phyloP scores from a whole-genome alignment of 768 basidiomycete species.

The Cyathus striatus region DNA sequence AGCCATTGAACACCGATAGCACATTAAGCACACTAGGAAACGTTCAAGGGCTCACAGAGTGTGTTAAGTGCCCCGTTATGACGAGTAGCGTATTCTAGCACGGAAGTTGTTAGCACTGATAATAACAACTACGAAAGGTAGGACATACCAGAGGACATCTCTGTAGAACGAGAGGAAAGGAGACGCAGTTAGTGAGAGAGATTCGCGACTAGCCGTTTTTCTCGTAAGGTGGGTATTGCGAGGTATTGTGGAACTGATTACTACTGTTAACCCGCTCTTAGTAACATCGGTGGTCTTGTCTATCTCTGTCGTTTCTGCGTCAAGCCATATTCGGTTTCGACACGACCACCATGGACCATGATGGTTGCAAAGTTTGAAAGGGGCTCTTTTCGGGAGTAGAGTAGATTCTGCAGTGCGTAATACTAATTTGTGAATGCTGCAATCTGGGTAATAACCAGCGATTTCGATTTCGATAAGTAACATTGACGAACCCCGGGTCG shows the following conservation, averaged over 20 bases:
- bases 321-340: too few species aligned
- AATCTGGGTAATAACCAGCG: too few species aligned
- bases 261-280: too few species aligned
- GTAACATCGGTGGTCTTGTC: too few species aligned
- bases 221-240: constrained; percentile 29
- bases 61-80: constrained; percentile 88
- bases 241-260: neutral
- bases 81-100: constrained; percentile 66
- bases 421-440: too few species aligned
- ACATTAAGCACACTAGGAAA: constrained; percentile 11
- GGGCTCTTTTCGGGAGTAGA: too few species aligned
- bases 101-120: constrained; percentile 8
- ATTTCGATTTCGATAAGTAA: too few species aligned
- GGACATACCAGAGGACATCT: constrained; percentile 54
- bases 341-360: too few species aligned
- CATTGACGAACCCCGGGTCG: too few species aligned
- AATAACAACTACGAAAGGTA: constrained; percentile 9
- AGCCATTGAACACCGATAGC: constrained; percentile 10
- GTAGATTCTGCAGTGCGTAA: too few species aligned
- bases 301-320: too few species aligned
- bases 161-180: constrained; percentile 36
- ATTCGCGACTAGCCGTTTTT: constrained; percentile 44
- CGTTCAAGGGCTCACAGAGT: constrained; percentile 56
- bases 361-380: too few species aligned
- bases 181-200: constrained; percentile 62